Conservation (phyloP, 1,139 yeast species). For the Hemisphaericaspora xylanilytica region DNA sequence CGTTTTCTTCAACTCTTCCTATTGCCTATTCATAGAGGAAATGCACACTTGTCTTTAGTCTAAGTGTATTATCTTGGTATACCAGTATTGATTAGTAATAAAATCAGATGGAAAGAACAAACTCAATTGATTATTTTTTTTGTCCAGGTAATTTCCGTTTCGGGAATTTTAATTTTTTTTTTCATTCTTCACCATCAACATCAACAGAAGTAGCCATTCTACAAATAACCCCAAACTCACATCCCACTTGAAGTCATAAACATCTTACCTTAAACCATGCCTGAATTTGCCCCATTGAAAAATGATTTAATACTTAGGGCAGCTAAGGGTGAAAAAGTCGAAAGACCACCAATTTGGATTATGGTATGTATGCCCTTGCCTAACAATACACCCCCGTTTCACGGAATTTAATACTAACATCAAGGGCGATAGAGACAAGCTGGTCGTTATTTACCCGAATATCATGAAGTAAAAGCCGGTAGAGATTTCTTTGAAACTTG, state of each 20-base stretch:
- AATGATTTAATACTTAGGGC: constrained; percentile 91
- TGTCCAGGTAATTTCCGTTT: not conserved
- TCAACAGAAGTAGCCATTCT: too few species aligned
- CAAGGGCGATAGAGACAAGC: constrained; percentile 61
- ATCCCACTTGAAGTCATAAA: not conserved
- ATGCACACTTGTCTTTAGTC: too few species aligned
- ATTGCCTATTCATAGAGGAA: too few species aligned
- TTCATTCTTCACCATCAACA: too few species aligned
- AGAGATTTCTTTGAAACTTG: constrained; percentile 92
- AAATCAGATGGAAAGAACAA: not conserved
- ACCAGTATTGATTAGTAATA: too few species aligned
- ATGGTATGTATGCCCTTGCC: constrained; percentile 53
- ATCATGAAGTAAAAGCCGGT: constrained; percentile 83
- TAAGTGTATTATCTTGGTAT: too few species aligned
- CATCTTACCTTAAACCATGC: constrained; percentile 18
- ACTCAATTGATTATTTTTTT: not conserved
- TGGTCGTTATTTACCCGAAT: constrained; percentile 87
- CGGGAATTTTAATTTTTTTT: too few species aligned
- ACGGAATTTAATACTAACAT: constrained; percentile 11
- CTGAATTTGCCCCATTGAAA: constrained; percentile 64
- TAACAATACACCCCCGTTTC: not conserved
- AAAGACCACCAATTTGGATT: constrained; percentile 97
- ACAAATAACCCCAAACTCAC: too few species aligned
- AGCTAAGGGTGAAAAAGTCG: constrained; percentile 77
- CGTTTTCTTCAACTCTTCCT: too few species aligned